phyloP scores from a whole-genome alignment of 139 green algal genomes.

The Astrephomene gubernaculifera region DNA sequence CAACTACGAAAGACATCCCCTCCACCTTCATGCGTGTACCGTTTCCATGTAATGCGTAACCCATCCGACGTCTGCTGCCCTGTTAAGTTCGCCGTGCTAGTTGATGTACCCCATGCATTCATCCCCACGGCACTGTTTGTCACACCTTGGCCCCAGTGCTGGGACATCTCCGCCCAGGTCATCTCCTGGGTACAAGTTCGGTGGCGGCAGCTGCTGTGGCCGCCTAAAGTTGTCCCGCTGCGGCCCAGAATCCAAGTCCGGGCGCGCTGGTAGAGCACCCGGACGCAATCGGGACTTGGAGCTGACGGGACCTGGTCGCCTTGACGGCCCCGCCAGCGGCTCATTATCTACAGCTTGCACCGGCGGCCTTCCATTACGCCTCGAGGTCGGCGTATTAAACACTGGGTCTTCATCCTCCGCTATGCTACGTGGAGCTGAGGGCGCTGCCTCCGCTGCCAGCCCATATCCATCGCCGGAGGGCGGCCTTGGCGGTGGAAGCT shows the following conservation, averaged over 20 bases:
- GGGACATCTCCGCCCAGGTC: constrained; percentile 43
- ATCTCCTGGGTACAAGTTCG: constrained; percentile 20
- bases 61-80: no score
- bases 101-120: no score
- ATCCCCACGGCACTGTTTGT: no score
- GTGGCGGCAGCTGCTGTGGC: constrained; percentile 17
- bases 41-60: no score
- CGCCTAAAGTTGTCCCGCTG: constrained; percentile 13
- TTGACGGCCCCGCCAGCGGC: background rate
- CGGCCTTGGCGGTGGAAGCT: constrained; percentile 1
- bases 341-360: background rate
- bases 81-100: no score
- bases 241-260: background rate
- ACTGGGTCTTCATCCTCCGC: background rate
- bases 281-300: background rate
- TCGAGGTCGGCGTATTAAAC: background rate
- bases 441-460: background rate
- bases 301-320: background rate
- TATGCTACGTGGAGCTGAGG: background rate
- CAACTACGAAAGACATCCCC: no score
- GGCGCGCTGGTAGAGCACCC: background rate
- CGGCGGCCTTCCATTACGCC: background rate
- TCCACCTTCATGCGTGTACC: no score
- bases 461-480: background rate
- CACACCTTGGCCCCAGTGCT: no score